A percentile compares a stretch with the other conserved stretches of the same genome.
Evolutionary conservation across 2,329 filamentous ascomycete genomes (phyloP).

Genomic region (Chaetomium strumarium): DNA sequence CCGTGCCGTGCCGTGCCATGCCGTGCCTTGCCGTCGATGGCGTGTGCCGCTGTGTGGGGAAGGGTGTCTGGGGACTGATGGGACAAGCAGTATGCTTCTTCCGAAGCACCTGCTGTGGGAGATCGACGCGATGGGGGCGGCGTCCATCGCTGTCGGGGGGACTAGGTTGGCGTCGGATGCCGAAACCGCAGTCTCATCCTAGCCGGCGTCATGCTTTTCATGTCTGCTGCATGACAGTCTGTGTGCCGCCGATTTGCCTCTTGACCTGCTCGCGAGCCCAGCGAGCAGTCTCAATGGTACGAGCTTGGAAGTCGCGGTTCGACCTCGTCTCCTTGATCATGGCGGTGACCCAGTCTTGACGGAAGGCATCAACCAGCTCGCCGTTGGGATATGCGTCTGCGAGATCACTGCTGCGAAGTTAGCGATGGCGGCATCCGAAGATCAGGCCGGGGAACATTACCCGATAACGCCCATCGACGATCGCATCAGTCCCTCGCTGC

Average conservation of each 20-base stretch:
- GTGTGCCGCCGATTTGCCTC: constrained; percentile 63
- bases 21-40: constrained; percentile 17
- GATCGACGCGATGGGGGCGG: constrained; percentile 9
- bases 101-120: constrained; percentile 2
- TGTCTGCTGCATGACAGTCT: constrained; percentile 47
- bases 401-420: constrained; percentile 62
- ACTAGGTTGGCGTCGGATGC: constrained; percentile 5
- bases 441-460: constrained; percentile 45
- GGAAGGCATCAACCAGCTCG: constrained; percentile 78
- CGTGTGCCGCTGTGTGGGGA: constrained; percentile 9
- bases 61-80: constrained; percentile 6
- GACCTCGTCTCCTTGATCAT: constrained; percentile 90
- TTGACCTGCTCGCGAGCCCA: constrained; percentile 98
- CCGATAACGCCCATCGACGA: constrained; percentile 97
- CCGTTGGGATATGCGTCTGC: constrained; percentile 90
- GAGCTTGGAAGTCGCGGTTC: constrained; percentile 77
- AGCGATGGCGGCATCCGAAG: constrained; percentile 25
- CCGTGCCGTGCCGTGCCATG: constrained; percentile 14
- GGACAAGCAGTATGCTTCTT: constrained; percentile 11
- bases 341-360: constrained; percentile 79
- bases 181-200: constrained; percentile 9
- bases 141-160: constrained; percentile 9
- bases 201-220: constrained; percentile 29
- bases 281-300: constrained; percentile 89
- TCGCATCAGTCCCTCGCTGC: constrained; percentile 85